Evolutionary conservation across 176 grass and related monocot genomes (phyloP), one percentile per base, ranked within the genome.

Genomic region (Alopecurus myosuroides): DNA sequence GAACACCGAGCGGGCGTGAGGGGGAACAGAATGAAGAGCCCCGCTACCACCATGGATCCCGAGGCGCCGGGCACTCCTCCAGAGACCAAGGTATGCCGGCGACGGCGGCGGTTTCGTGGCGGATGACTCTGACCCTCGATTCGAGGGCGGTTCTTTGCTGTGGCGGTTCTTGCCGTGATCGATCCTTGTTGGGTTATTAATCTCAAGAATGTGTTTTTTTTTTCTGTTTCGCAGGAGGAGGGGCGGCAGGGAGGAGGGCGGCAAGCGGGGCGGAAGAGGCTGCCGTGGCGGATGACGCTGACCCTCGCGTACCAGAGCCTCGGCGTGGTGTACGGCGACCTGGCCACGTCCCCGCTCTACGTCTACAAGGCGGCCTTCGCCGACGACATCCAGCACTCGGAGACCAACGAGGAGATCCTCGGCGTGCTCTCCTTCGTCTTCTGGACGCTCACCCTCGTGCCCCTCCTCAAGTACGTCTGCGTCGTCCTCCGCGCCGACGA

Each of bases 361-460:
- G 97, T 99, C 48, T 96, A 94, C 93, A 99, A 99, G 85, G 92
- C 88, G 74, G 91, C 97, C 45, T 99, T 99, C 81, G 97, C 93
- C 1, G 97, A 96, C 85, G 97, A 99, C 89, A 99, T 99, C 79
- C 89, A 99, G 70, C 97, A 99, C 93, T 88, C 97, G 82, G 91
- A 99, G 76, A 91, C 89, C 44, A 99, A 99, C 77, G 97, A 96
- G 73, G 97, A 99, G 90, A 99, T 99, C 86, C 92, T 93, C 6
- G 97, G 97, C 61, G 97, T 96, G 37, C 88, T 99, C 61, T 99
- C 93, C 84, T 96, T 99, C 86, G 92, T 99, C 74, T 99, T 99
- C 91, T 99, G 97, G 97, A 99, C 97, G 41, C 89, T 99, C 81
- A 99, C 97, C 18, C 89, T 99, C 67, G 85, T 99, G 11, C 97